Conservation (phyloP, 1,284 basidiomycete genomes). For the Austroboletus novae-zelandiae region DNA sequence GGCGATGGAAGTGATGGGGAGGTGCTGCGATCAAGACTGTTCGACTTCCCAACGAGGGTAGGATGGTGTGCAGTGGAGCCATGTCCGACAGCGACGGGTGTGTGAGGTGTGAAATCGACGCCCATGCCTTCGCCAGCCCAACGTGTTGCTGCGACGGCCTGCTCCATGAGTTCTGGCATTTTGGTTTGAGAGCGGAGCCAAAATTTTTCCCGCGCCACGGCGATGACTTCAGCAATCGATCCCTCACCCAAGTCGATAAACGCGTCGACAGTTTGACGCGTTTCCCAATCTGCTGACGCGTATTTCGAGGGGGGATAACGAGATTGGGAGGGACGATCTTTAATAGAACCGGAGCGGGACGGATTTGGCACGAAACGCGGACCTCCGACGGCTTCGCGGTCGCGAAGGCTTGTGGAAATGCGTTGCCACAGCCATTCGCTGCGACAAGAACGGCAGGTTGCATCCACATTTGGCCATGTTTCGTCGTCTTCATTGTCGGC, state of each 20-base stretch:
- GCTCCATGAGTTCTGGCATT: conserved; percentile 60
- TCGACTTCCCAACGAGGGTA: conserved; percentile 5
- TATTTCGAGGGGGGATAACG: conserved; percentile 32
- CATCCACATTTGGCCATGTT: conserved; percentile 59
- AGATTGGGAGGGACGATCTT: conserved; percentile 17
- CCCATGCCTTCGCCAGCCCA: conserved; percentile 43
- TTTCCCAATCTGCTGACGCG: conserved; percentile 61
- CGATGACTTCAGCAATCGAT: conserved; percentile 58
- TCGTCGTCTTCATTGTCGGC: conserved; percentile 70
- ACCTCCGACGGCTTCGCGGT: conserved; percentile 60
- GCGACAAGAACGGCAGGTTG: conserved; percentile 65
- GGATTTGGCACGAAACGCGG: conserved; percentile 33
- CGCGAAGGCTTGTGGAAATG: conserved; percentile 43
- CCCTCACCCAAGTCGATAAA: conserved; percentile 74
- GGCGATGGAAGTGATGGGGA: conserved; percentile 29
- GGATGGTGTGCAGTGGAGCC: conserved; percentile 3
- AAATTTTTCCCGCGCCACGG: conserved; percentile 59
- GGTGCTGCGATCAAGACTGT: conserved; percentile 22
- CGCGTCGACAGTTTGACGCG: conserved; percentile 55
- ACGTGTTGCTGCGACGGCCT: conserved; percentile 60
- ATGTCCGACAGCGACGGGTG: conserved; percentile 11
- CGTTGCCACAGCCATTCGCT: conserved; percentile 59
- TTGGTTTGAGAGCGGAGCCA: conserved; percentile 67
- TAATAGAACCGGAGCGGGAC: conserved; percentile 11
- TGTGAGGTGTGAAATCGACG: conserved; percentile 28